Evolutionary conservation across 371 early-diverging fungal genomes (phyloP).

Genomic region (Amoeboaphelidium protococcarum): DNA sequence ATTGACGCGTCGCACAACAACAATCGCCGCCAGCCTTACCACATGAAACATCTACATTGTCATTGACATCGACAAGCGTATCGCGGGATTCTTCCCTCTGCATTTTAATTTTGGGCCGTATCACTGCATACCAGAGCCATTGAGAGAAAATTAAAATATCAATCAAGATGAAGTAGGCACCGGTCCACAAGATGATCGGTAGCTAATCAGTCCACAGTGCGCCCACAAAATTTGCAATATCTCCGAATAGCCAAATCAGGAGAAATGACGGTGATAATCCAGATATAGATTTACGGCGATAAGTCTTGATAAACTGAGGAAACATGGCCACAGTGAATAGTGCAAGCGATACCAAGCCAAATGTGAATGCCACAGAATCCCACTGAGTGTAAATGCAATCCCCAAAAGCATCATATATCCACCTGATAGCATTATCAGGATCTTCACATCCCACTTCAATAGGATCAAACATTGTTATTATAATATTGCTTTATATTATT

Average conservation of each 20-base stretch:
- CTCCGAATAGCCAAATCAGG: conserved; percentile 3
- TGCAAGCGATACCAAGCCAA: conserved; percentile 1
- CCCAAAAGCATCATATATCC: neutral
- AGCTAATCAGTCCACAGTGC: conserved; percentile 2
- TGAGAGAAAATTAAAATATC: neutral
- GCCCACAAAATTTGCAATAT: conserved; percentile 1
- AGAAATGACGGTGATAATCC: neutral
- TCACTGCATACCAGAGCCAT: neutral
- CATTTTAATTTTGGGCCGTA: too few species aligned
- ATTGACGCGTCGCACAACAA: too few species aligned
- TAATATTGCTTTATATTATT: too few species aligned
- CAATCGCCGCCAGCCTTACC: too few species aligned
- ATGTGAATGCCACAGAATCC: neutral
- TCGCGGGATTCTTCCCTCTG: too few species aligned
- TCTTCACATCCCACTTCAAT: too few species aligned
- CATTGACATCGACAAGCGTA: too few species aligned
- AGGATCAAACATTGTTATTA: too few species aligned
- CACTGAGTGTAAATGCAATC: conserved; percentile 3
- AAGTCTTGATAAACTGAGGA: conserved; percentile 1
- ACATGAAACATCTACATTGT: too few species aligned
- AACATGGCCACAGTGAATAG: conserved; percentile 2
- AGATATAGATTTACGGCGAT: conserved; percentile 1
- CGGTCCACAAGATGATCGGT: neutral
- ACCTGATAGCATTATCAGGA: neutral
- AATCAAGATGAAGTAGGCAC: conserved; percentile 1